Percentiles rank a stretch among this genome's conserved stretches.
phyloP scores from a whole-genome alignment of 352 stramenopile species.

The Phytopythium helicoides region DNA sequence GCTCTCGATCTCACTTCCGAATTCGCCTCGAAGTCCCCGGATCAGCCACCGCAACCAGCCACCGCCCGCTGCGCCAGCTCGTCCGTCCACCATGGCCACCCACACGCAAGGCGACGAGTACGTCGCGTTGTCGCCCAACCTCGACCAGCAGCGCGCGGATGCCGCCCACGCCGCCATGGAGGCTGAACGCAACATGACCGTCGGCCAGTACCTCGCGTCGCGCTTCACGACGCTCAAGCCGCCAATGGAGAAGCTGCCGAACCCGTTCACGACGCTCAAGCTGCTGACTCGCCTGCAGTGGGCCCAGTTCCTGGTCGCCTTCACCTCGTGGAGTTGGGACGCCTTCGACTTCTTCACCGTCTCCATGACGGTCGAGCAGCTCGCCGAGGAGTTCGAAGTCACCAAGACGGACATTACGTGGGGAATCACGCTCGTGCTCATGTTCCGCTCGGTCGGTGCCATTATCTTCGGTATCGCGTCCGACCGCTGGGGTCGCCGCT shows the following conservation, averaged over 20 bases:
- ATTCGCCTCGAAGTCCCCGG: too few species aligned
- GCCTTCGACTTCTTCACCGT: constrained; percentile 62
- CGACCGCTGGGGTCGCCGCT: constrained; percentile 42
- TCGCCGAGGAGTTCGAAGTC: constrained; percentile 43
- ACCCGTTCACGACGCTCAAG: too few species aligned
- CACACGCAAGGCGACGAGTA: constrained; percentile 2
- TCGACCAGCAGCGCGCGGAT: constrained; percentile 5
- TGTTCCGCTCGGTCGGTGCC: constrained; percentile 34
- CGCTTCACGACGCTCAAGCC: too few species aligned
- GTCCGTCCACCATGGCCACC: constrained; percentile 4
- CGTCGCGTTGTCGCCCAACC: constrained; percentile 5
- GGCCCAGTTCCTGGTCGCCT: constrained; percentile 28
- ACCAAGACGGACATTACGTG: constrained; percentile 44
- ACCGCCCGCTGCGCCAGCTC: neutral
- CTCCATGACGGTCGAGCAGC: constrained; percentile 38
- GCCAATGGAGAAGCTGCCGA: too few species aligned
- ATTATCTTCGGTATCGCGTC: constrained; percentile 41
- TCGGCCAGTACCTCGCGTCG: too few species aligned
- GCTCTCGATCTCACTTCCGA: too few species aligned
- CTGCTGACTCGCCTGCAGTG: too few species aligned
- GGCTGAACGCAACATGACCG: too few species aligned
- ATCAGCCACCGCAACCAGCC: too few species aligned
- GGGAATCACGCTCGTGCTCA: too few species aligned
- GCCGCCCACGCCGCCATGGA: too few species aligned
- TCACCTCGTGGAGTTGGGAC: constrained; percentile 41